Evolutionary conservation across 2,329 filamentous ascomycete genomes (phyloP).

Genomic region (Ophiostoma novo-ulmi): DNA sequence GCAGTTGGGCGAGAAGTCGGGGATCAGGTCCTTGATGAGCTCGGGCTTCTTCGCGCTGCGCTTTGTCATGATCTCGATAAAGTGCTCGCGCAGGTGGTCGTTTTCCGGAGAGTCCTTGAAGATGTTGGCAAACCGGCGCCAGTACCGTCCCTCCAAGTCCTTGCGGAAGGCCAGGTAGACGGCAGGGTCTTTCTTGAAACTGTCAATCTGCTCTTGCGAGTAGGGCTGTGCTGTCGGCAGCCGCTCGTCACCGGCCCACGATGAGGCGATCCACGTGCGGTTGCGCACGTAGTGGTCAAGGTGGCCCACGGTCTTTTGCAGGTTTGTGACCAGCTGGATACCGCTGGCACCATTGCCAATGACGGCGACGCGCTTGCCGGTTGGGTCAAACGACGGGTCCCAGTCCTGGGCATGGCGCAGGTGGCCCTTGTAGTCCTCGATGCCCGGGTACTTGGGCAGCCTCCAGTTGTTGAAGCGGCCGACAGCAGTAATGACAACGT

Average conservation of each 20-base stretch:
- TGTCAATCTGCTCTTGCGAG: constrained; percentile 47
- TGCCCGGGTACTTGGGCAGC: constrained; percentile 49
- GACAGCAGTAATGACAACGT: constrained; percentile 59
- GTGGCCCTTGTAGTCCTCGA: constrained; percentile 47
- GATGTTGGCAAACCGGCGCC: constrained; percentile 50
- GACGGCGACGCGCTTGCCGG: constrained; percentile 46
- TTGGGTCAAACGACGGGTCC: constrained; percentile 46
- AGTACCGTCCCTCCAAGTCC: constrained; percentile 56
- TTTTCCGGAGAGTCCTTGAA: constrained; percentile 52
- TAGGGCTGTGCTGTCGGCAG: constrained; percentile 53
- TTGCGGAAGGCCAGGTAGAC: constrained; percentile 58
- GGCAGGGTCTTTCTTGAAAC: constrained; percentile 55
- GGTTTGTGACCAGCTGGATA: constrained; percentile 45
- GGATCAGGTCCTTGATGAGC: constrained; percentile 51
- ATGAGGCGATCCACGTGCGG: constrained; percentile 62
- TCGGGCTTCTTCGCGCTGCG: constrained; percentile 52
- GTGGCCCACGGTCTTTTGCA: constrained; percentile 45
- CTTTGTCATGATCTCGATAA: constrained; percentile 49
- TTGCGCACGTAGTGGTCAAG: constrained; percentile 62
- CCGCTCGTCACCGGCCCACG: constrained; percentile 53
- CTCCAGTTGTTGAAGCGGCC: constrained; percentile 54
- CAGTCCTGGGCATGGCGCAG: constrained; percentile 54
- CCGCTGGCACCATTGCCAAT: constrained; percentile 53
- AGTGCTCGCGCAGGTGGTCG: constrained; percentile 43
- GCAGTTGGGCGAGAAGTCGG: constrained; percentile 60